phyloP scores from a whole-genome alignment of 2,329 filamentous ascomycete species.

The Colletotrichum gloeosporioides region DNA sequence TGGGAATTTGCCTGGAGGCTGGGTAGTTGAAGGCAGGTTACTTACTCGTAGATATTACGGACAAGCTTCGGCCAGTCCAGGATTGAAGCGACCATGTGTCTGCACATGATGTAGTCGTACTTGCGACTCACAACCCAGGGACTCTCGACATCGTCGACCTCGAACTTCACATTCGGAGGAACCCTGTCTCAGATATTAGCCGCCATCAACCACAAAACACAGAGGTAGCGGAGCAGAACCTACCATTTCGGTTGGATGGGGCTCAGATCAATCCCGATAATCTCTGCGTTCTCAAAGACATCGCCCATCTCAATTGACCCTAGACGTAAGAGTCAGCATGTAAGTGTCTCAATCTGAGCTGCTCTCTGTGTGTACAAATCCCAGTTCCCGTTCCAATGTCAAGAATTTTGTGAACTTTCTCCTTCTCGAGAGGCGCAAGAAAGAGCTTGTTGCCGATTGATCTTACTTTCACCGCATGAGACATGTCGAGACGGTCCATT shows the following conservation, averaged over 20 bases:
- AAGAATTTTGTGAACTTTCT: neutral
- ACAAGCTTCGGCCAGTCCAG: conserved; percentile 18
- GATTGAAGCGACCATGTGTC: conserved; percentile 37
- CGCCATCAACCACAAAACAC: accelerated
- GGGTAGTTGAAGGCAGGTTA: neutral
- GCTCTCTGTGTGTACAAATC: neutral
- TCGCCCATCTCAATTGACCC: neutral
- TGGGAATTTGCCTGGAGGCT: neutral
- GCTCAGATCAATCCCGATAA: conserved; percentile 7
- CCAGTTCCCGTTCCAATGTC: neutral
- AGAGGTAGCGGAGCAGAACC: neutral
- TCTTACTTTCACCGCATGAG: conserved; percentile 42
- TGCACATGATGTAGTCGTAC: neutral
- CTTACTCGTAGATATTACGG: neutral
- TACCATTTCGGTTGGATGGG: neutral
- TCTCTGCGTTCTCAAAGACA: neutral
- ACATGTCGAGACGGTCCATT: conserved; percentile 33
- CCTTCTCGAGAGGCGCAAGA: conserved; percentile 40
- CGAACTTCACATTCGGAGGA: conserved; percentile 28
- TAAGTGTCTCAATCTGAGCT: accelerated
- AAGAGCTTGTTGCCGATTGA: conserved; percentile 41
- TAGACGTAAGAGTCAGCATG: neutral
- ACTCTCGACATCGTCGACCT: conserved; percentile 29
- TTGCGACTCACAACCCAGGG: neutral
- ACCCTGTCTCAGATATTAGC: neutral